Base-by-base conservation (phyloP, 345 rosid species). In the Camelina sativa region DNA sequence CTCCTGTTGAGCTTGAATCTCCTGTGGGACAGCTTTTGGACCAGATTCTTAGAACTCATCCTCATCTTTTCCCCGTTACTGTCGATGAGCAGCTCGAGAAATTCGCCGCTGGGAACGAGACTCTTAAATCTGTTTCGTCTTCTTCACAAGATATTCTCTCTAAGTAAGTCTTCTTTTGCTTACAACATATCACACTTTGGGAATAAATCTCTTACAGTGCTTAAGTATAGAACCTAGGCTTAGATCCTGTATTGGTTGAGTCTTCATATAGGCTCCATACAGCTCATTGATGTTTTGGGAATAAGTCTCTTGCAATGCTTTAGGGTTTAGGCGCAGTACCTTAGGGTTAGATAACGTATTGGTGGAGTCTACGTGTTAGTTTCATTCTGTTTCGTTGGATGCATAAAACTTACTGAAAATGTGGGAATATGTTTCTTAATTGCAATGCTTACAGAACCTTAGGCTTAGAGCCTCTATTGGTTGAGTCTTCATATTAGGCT, bases 61-160 rank as follows among this genome's bases (percentile, higher is more conserved):
- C 96, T 13, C 95, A 94, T 85, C 76, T 94, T n/a, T 81, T 91
- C 52, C 91, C 88, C 10, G 80, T 88, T 2, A 90, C 97, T 1
- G 81, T 91, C 74, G 98, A 91, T 79, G 91, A 91, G 74, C 98
- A 94, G 80, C 93, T 94, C 63, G 91, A 86, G 79, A 90, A 87
- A 69, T 84, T 94, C 76, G 89, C 85, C 35, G 73, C 75, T 17
- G 95, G 87, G 41, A 81, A 84, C 69, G 88, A 89, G 52, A 60
- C 81, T 19, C 82, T 67, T 63, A 81, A 65, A 76, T 66, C 84
- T 19, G 86, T 80, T 16, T 65, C 76, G 44, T 65, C 81, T 47
- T 65, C 87, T 5, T 35, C 81, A 59, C 82, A 80, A 57, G 90
- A 94, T 77, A 73, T 80, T 64, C 93, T 94, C 70, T 88, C 85